These are phyloP conservation scores for Pseudocercospora cruenta DNA, from an alignment of 2,329 filamentous ascomycete genomes.

Conservation along the genomic window DNA sequence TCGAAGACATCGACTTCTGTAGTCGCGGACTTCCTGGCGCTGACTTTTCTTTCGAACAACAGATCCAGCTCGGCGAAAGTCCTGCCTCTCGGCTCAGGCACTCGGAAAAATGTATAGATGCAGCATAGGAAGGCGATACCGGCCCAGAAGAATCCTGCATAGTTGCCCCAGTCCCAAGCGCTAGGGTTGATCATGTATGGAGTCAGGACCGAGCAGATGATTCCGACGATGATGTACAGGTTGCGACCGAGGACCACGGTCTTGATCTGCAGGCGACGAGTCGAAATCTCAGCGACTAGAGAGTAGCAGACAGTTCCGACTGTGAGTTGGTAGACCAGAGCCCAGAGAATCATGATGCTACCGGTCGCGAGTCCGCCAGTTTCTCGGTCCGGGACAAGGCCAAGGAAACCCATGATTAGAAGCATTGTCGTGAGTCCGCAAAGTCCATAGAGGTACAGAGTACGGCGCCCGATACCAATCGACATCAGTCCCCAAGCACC, in stretches of 20 bases:
- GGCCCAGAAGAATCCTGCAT: slow-evolving; percentile 80
- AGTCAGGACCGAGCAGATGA: slow-evolving; percentile 78
- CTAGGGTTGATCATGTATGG: slow-evolving; percentile 91
- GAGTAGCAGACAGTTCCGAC: slow-evolving; percentile 91
- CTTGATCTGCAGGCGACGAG: slow-evolving; percentile 83
- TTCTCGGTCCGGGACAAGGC: slow-evolving; percentile 66
- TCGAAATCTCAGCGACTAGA: slow-evolving; percentile 81
- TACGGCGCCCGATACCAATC: slow-evolving; percentile 72
- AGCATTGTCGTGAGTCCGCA: slow-evolving; percentile 75
- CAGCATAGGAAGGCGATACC: slow-evolving; percentile 80
- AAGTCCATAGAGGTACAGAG: slow-evolving; percentile 76
- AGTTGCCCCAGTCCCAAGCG: slow-evolving; percentile 88
- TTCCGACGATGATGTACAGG: slow-evolving; percentile 75
- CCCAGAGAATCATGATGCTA: slow-evolving; percentile 83
- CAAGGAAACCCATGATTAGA: slow-evolving; percentile 81
- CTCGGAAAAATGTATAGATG: slow-evolving; percentile 77
- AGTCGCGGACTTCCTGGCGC: slow-evolving; percentile 71
- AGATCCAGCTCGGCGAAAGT: slow-evolving; percentile 86
- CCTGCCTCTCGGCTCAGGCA: slow-evolving; percentile 78
- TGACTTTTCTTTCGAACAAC: slow-evolving; percentile 74
- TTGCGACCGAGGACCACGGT: slow-evolving; percentile 85
- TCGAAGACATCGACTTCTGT: slow-evolving; percentile 61
- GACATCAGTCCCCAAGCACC: slow-evolving; percentile 82
- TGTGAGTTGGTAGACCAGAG: slow-evolving; percentile 80
- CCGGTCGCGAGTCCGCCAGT: slow-evolving; percentile 75